These are phyloP conservation scores for Bifiguratus adelaidae DNA, from an alignment of 192 early-diverging fungal genomes.

Conservation along the genomic window DNA sequence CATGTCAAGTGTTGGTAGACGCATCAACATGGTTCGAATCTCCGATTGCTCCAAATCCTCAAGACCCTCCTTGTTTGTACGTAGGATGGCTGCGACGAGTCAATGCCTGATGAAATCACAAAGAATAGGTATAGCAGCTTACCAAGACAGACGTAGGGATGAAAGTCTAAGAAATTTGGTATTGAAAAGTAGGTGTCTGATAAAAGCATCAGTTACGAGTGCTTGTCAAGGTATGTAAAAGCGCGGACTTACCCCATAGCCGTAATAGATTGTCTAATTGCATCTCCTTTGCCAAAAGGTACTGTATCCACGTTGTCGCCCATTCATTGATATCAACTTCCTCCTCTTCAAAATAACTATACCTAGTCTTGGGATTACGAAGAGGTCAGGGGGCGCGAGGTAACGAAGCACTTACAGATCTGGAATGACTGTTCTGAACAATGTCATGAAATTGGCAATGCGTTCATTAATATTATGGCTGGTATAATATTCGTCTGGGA, in stretches of 20 bases:
- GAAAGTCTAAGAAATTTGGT: slow-evolving; percentile 62
- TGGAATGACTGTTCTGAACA: slow-evolving; percentile 74
- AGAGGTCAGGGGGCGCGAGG: slow-evolving; percentile 21
- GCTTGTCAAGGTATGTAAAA: neutral
- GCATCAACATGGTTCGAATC: slow-evolving; percentile 71
- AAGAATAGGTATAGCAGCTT: neutral
- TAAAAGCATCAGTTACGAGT: neutral
- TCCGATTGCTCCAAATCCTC: slow-evolving; percentile 90
- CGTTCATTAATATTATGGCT: slow-evolving; percentile 57
- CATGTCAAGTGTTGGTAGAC: slow-evolving; percentile 68
- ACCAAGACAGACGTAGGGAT: slow-evolving; percentile 78
- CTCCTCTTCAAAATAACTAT: slow-evolving; percentile 90
- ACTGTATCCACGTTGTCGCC: slow-evolving; percentile 74
- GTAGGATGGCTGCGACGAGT: slow-evolving; percentile 53
- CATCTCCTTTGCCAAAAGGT: slow-evolving; percentile 73
- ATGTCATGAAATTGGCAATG: slow-evolving; percentile 77
- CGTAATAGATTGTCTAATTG: slow-evolving; percentile 68
- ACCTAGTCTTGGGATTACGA: slow-evolving; percentile 14
- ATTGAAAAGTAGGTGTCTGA: slow-evolving; percentile 77
- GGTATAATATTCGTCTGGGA: slow-evolving; percentile 57
- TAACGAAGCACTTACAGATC: slow-evolving; percentile 53
- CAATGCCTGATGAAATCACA: neutral
- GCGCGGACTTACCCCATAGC: slow-evolving; percentile 49
- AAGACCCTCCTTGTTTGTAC: slow-evolving; percentile 60
- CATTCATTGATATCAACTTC: slow-evolving; percentile 84